These are phyloP conservation scores for Neurospora sp. DNA, from an alignment of 495 filamentous ascomycete genomes.

Conservation along the genomic window DNA sequence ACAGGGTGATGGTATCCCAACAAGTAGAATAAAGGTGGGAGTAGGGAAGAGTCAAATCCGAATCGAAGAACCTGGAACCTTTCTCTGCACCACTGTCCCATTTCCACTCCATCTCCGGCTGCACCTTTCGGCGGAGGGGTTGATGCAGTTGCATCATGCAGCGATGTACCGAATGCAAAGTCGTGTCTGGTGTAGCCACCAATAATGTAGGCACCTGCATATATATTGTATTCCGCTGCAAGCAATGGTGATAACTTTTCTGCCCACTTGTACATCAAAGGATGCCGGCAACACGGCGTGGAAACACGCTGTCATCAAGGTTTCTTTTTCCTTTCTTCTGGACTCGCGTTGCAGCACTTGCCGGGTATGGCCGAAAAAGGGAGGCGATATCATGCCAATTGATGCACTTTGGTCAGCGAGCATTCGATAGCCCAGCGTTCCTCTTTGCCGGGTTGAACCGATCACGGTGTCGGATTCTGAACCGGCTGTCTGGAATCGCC, in stretches of 20 bases:
- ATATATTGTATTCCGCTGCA: not conserved
- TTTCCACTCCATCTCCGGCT: not conserved
- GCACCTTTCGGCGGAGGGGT: not conserved
- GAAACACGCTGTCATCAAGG: not conserved
- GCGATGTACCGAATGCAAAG: not conserved
- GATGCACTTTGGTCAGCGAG: not conserved
- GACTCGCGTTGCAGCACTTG: not conserved
- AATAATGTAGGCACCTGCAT: not conserved
- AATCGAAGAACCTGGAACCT: not conserved
- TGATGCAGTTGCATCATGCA: not conserved
- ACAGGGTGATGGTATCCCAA: not conserved
- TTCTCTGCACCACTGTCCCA: not conserved
- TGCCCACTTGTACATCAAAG: not conserved
- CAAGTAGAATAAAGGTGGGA: not conserved
- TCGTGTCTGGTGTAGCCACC: not conserved
- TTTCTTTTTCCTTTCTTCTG: not conserved
- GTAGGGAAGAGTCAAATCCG: not conserved
- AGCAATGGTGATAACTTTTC: not conserved
- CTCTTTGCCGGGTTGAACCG: no score
- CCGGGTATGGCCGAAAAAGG: not conserved
- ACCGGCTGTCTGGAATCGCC: no score
- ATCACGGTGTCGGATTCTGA: not conserved
- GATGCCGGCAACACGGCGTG: not conserved
- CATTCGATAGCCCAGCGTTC: no score
- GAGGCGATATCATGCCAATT: not conserved